Percentiles rank a stretch among this genome's conserved stretches.
These are phyloP conservation scores for Stenocarpella maydis DNA, from an alignment of 2,329 filamentous ascomycete genomes.

Conservation along the genomic window DNA sequence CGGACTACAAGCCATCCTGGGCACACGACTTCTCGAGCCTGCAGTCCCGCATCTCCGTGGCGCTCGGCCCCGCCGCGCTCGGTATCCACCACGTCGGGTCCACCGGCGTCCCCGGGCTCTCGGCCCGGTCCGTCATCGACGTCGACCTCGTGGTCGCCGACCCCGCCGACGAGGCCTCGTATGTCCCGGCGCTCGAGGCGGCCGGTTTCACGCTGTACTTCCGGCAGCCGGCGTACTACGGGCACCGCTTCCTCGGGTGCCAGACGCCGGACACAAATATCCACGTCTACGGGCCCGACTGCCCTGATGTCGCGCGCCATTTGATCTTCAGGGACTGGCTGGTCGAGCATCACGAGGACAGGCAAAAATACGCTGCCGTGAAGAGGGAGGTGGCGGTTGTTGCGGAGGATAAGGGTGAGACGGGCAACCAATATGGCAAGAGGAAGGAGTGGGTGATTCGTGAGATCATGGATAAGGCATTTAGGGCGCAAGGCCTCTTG, in stretches of 20 bases:
- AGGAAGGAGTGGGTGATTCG: conserved; percentile 9
- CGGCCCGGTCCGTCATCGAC: conserved; percentile 62
- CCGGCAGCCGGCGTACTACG: conserved; percentile 56
- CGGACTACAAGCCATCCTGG: background rate
- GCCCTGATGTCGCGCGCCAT: conserved; percentile 52
- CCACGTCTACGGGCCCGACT: conserved; percentile 56
- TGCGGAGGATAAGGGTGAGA: background rate
- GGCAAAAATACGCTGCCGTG: conserved; percentile 48
- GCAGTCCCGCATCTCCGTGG: conserved; percentile 45
- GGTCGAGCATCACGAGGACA: conserved; percentile 47
- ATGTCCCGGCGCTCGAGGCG: conserved; percentile 52
- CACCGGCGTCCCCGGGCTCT: conserved; percentile 57
- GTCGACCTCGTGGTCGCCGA: conserved; percentile 57
- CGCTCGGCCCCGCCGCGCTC: conserved; percentile 46
- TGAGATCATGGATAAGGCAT: background rate
- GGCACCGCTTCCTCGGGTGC: conserved; percentile 56
- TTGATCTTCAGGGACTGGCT: conserved; percentile 56
- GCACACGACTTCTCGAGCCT: conserved; percentile 3
- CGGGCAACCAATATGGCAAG: conserved; percentile 6
- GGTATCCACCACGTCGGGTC: conserved; percentile 57
- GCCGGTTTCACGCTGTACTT: conserved; percentile 55
- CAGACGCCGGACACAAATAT: conserved; percentile 52
- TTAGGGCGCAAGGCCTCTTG: conserved; percentile 40
- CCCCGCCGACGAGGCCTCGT: conserved; percentile 50
- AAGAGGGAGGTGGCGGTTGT: conserved; percentile 45